phyloP scores from a whole-genome alignment of 139 green algal genomes.

The Auxenochlorella pyrenoidosa region DNA sequence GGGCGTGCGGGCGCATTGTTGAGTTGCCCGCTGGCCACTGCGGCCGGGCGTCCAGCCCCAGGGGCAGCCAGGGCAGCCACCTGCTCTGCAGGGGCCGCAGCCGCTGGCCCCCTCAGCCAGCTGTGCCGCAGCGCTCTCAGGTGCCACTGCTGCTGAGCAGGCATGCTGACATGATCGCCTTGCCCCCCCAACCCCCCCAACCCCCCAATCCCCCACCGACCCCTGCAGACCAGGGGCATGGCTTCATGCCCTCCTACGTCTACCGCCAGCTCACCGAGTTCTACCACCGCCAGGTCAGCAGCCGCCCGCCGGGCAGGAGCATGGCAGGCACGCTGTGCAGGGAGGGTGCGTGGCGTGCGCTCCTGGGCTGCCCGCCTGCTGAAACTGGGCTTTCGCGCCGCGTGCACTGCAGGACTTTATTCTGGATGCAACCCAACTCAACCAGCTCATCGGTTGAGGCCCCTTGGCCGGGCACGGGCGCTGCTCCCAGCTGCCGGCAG shows the following conservation, averaged over 20 bases:
- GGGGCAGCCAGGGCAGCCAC: too few relatives aligned
- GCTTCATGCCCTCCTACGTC: conserved; percentile 59
- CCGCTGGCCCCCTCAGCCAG: too few relatives aligned
- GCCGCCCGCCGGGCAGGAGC: neutral
- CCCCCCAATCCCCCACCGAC: neutral
- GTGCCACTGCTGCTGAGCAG: too few relatives aligned
- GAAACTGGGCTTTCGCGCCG: too few relatives aligned
- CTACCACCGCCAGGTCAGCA: conserved; percentile 49
- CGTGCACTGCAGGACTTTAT: conserved; percentile 10
- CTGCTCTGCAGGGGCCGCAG: too few relatives aligned
- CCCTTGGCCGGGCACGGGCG: neutral
- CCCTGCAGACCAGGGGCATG: conserved; percentile 47
- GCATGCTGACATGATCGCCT: neutral
- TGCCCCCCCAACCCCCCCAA: neutral
- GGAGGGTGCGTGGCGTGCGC: too few relatives aligned
- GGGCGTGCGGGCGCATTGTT: neutral
- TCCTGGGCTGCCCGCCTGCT: too few relatives aligned
- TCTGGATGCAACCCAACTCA: conserved; percentile 19
- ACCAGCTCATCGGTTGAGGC: conserved; percentile 33
- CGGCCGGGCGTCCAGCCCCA: too few relatives aligned
- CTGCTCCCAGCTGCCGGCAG: too few relatives aligned
- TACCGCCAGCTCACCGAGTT: conserved; percentile 53
- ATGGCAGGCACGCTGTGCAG: neutral
- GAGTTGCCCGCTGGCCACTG: too few relatives aligned
- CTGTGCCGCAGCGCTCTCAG: too few relatives aligned